Conservation (phyloP, 495 filamentous ascomycete genomes). For the Xanthoparmelia taractica region DNA sequence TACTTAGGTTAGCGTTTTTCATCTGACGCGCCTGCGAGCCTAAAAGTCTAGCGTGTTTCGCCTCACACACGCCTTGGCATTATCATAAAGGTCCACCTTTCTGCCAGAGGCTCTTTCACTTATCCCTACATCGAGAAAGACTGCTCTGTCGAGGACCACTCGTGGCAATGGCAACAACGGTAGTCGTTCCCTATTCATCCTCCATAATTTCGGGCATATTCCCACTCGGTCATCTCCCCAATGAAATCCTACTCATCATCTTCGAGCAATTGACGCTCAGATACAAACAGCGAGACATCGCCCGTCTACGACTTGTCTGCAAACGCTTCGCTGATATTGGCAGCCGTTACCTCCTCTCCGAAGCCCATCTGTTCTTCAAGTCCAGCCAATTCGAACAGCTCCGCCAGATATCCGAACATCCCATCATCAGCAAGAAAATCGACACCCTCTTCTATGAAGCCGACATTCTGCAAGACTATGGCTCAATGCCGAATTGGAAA, state of each 20-base stretch:
- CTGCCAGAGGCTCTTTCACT: too few relatives aligned
- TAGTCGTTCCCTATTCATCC: not conserved
- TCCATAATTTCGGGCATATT: not conserved
- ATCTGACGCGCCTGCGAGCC: too few relatives aligned
- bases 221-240: not conserved
- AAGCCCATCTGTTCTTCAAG: constrained; percentile 2
- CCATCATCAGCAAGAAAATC: not conserved
- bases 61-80: too few relatives aligned
- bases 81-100: too few relatives aligned
- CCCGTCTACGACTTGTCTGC: constrained; percentile 1
- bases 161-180: not conserved
- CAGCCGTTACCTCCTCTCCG: not conserved
- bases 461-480: not conserved
- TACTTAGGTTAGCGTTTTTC: too few relatives aligned
- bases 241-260: not conserved
- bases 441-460: constrained; percentile 8
- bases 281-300: not conserved
- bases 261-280: not conserved
- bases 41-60: too few relatives aligned
- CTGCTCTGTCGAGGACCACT: not conserved
- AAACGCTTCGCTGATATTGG: not conserved
- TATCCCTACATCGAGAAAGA: too few relatives aligned
- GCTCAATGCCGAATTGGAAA: not conserved
- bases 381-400: constrained; percentile 2
- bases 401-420: constrained; percentile 5